phyloP scores from a whole-genome alignment of 306 rosid species.

The Medicago arabica region DNA sequence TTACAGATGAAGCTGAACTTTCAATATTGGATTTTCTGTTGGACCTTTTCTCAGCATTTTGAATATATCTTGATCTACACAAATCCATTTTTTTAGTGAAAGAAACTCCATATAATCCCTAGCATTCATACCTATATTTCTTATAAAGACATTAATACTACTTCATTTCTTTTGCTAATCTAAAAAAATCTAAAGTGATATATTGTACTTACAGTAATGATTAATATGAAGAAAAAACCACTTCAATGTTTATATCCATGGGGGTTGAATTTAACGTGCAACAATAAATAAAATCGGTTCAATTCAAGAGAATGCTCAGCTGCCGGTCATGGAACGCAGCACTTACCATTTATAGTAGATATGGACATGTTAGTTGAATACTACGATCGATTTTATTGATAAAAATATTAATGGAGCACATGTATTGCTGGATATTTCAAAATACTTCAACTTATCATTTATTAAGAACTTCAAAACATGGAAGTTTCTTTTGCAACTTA shows the following conservation, averaged over 20 bases:
- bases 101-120: too few species aligned
- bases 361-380: not conserved
- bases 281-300: not conserved
- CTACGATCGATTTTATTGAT: not conserved
- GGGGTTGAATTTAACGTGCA: not conserved
- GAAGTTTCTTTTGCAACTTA: conserved; percentile 36
- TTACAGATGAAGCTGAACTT: too few species aligned
- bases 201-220: too few species aligned
- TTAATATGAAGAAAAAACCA: not conserved
- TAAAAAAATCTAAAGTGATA: too few species aligned
- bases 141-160: too few species aligned
- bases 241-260: not conserved
- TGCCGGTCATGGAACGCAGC: not conserved
- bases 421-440: not conserved
- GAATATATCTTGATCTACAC: too few species aligned
- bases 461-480: not conserved
- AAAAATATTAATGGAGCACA: conserved; percentile 10
- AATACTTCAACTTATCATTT: not conserved
- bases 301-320: not conserved
- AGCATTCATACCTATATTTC: too few species aligned
- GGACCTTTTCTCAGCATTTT: too few species aligned
- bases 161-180: too few species aligned
- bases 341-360: not conserved
- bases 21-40: too few species aligned
- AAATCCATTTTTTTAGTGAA: too few species aligned